phyloP scores from a whole-genome alignment of 1,284 basidiomycete genomes.

The Melampsora americana region DNA sequence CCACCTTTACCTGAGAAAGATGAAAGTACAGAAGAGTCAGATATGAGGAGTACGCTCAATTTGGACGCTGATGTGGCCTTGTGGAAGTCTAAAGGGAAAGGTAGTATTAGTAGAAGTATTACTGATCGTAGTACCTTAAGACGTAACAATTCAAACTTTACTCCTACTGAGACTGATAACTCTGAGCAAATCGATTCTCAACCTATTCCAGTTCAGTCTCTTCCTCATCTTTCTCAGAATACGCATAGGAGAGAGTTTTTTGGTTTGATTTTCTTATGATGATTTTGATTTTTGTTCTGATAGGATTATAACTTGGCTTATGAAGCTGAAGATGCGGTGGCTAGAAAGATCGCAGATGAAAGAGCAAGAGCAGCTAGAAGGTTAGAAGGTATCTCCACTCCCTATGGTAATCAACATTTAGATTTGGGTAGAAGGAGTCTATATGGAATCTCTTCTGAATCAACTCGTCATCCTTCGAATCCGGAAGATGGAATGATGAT shows the following conservation, averaged over 20 bases:
- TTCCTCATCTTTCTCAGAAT: background rate
- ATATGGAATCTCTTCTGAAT: background rate
- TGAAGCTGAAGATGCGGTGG: slow-evolving; percentile 42
- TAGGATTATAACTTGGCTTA: slow-evolving; percentile 44
- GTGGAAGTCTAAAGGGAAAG: slow-evolving; percentile 40
- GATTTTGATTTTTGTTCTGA: background rate
- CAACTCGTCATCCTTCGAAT: background rate
- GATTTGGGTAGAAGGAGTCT: too few species aligned
- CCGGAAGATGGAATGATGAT: too few species aligned
- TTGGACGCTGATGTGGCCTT: slow-evolving; percentile 43
- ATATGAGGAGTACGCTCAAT: slow-evolving; percentile 23
- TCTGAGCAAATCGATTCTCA: slow-evolving; percentile 15
- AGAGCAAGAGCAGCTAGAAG: slow-evolving; percentile 41
- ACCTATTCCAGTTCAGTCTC: slow-evolving; percentile 38
- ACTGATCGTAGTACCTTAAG: background rate
- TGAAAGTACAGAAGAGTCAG: background rate
- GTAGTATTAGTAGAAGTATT: background rate
- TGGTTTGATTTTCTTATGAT: slow-evolving; percentile 14
- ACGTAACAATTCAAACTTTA: background rate
- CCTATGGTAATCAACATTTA: slow-evolving; percentile 5
- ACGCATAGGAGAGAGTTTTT: background rate
- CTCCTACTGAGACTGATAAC: slow-evolving; percentile 36
- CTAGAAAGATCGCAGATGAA: slow-evolving; percentile 40
- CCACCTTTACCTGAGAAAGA: slow-evolving; percentile 31
- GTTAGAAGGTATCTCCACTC: slow-evolving; percentile 41